A percentile compares a stretch with the other conserved stretches of the same genome.
These are phyloP conservation scores for Penicillium robsamsonii DNA, from an alignment of 495 filamentous ascomycete species.

Conservation along the genomic window DNA sequence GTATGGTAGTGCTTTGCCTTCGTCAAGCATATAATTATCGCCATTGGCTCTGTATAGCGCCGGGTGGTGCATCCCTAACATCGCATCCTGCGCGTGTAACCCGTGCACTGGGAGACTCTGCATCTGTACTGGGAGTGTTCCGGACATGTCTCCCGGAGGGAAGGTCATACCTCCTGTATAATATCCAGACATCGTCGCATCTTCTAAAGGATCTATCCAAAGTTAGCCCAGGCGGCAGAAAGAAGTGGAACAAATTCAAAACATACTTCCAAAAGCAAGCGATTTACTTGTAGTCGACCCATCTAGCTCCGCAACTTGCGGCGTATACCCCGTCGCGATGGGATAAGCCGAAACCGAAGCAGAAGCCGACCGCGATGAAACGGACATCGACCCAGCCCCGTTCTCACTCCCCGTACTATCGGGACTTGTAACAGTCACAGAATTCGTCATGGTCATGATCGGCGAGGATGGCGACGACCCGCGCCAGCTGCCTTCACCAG, in stretches of 20 bases:
- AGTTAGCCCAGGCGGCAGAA: background rate
- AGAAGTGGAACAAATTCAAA: background rate
- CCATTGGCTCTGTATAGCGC: background rate
- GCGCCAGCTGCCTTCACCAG: conserved; percentile 19
- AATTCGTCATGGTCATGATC: conserved; percentile 20
- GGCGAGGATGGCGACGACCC: conserved; percentile 27
- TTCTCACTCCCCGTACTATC: conserved; percentile 28
- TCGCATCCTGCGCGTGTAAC: background rate
- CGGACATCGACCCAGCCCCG: conserved; percentile 4
- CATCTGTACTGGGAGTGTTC: conserved; percentile 4
- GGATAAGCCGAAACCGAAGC: conserved; percentile 10
- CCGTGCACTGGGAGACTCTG: conserved; percentile 9
- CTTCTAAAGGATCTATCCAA: conserved; percentile 12
- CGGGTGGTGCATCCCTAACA: background rate
- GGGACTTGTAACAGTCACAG: conserved; percentile 24
- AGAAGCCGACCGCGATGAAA: conserved; percentile 1
- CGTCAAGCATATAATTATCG: background rate
- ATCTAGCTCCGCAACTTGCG: conserved; percentile 15
- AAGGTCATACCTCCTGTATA: conserved; percentile 16
- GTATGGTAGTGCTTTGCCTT: background rate
- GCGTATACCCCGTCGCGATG: conserved; percentile 10
- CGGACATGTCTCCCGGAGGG: conserved; percentile 13
- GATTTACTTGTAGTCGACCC: background rate
- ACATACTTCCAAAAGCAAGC: conserved; percentile 3
- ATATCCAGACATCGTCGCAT: conserved; percentile 8